Percentiles rank a stretch among this genome's conserved stretches.
These are phyloP conservation scores for Mycosphaerella sp. DNA, from an alignment of 2,329 filamentous ascomycete genomes.

Conservation along the genomic window DNA sequence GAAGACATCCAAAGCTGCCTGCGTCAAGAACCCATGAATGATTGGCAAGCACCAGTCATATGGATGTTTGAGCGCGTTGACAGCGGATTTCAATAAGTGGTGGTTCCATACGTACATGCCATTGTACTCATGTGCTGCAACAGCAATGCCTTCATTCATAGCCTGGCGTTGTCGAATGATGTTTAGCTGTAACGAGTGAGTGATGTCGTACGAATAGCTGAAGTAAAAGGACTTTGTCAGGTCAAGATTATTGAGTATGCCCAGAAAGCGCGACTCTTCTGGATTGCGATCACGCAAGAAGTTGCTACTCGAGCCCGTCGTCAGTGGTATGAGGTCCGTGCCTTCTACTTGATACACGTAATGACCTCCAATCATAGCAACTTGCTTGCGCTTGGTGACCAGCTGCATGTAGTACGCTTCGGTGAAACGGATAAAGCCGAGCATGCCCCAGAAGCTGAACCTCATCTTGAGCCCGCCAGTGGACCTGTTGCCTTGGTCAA, in stretches of 20 bases:
- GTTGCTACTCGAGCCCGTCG: slow-evolving; percentile 59
- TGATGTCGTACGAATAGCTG: slow-evolving; percentile 97
- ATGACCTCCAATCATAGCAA: slow-evolving; percentile 92
- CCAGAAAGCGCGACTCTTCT: slow-evolving; percentile 82
- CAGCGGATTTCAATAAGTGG: slow-evolving; percentile 73
- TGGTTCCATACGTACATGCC: slow-evolving; percentile 99
- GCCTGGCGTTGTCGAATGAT: slow-evolving; percentile 72
- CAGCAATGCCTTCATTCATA: slow-evolving; percentile 57
- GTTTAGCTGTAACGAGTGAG: slow-evolving; percentile 84
- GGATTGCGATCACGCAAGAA: slow-evolving; percentile 75
- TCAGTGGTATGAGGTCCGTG: slow-evolving; percentile 84
- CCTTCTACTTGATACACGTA: slow-evolving; percentile 93
- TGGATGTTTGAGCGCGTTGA: slow-evolving; percentile 63
- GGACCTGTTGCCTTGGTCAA: slow-evolving; percentile 88
- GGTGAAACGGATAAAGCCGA: slow-evolving; percentile 95
- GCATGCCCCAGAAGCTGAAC: slow-evolving; percentile 84
- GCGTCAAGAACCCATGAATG: slow-evolving; percentile 93
- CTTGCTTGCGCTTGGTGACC: slow-evolving; percentile 91
- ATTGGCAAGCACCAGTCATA: slow-evolving; percentile 96
- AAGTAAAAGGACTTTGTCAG: slow-evolving; percentile 92
- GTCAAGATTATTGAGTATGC: slow-evolving; percentile 85
- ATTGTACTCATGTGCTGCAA: slow-evolving; percentile 61
- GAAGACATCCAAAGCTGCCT: slow-evolving; percentile 68
- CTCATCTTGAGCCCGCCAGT: slow-evolving; percentile 85
- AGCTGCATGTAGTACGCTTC: slow-evolving; percentile 95